Evolutionary conservation across 1,284 basidiomycete genomes (phyloP), one percentile per base, ranked within the genome.

Genomic region (Neonothopanus nambi): DNA sequence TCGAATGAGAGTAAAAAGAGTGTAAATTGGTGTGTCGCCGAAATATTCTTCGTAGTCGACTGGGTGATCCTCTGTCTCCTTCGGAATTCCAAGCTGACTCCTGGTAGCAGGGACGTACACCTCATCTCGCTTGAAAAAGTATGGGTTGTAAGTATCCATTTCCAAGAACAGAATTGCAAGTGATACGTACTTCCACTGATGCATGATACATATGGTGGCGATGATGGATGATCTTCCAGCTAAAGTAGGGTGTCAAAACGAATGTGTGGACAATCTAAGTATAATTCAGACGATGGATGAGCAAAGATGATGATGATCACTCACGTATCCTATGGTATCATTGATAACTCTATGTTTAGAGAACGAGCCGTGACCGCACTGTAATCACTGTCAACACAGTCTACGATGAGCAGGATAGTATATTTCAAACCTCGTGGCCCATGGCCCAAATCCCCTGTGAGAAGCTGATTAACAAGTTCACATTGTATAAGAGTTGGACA

Each of bases 361-460:
- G 54, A 71, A 68, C 2, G 67, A 67, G 15, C 65, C 67, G 51
- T 71, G 70, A 8, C 70, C 70, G 41, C 69, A 70, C 67, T 73
- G 57, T 28, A 35, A 15, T 36, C 12, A 8, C 36, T n/a, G 33
- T 17, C 13, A 24, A 24, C 6, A 17, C 30, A 51, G 11, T 44
- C 5, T 21, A 4, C 9, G 48, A 44, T 42, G 40, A 44, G 33
- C 8, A 17, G 18, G 18, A 11, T 20, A 11, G 18, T n/a, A n/a
- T n/a, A n/a, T n/a, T n/a, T 12, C 63, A 20, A 52, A 80, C 79
- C 65, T 84, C 81, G 55, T 82, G 81, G 18, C 81, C 81, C 47
- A 83, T 79, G 15, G 83, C 80, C 81, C 81, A 85, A 37, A 84
- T 72, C 1, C 81, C n/a, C n/a, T n/a, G n/a, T n/a, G n/a, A n/a